These are phyloP conservation scores for Miscanthus lutarioriparius DNA, from an alignment of 176 grass and related monocot genomes.

Conservation along the genomic window DNA sequence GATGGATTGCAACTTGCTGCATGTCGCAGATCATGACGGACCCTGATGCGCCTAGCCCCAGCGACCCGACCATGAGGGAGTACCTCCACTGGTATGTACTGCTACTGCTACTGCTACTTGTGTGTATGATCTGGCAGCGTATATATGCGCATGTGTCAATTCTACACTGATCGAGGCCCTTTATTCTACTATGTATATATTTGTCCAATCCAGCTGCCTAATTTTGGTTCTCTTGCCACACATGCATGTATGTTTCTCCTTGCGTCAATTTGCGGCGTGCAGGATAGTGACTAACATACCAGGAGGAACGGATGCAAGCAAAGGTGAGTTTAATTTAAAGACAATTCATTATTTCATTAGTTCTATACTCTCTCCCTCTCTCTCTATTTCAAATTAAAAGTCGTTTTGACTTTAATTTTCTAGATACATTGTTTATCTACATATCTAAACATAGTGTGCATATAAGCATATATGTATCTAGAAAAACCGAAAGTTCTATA, in stretches of 20 bases:
- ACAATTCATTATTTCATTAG: not conserved
- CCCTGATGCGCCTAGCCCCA: constrained; percentile 85
- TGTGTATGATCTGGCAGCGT: not conserved
- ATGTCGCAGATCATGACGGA: constrained; percentile 72
- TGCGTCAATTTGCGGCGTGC: not conserved
- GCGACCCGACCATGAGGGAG: constrained; percentile 76
- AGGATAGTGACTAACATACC: constrained; percentile 81
- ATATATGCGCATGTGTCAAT: no score
- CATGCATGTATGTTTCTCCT: not conserved
- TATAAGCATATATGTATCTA: no score
- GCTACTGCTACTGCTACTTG: not conserved
- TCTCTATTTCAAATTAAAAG: no score
- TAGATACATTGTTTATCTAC: no score
- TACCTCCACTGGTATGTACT: constrained; percentile 59
- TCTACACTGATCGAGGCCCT: no score
- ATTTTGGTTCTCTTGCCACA: not conserved
- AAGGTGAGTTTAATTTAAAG: constrained; percentile 33
- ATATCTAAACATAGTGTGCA: no score
- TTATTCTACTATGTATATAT: no score
- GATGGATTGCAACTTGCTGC: not conserved
- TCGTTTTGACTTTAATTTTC: no score
- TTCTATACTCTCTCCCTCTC: not conserved
- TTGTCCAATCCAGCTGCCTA: not conserved
- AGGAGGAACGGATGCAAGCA: constrained; percentile 60
- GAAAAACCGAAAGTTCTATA: no score